A percentile compares a stretch with the other conserved stretches of the same genome.
Conservation (phyloP, 441 rosid genomes). For the Populus hybrid region DNA sequence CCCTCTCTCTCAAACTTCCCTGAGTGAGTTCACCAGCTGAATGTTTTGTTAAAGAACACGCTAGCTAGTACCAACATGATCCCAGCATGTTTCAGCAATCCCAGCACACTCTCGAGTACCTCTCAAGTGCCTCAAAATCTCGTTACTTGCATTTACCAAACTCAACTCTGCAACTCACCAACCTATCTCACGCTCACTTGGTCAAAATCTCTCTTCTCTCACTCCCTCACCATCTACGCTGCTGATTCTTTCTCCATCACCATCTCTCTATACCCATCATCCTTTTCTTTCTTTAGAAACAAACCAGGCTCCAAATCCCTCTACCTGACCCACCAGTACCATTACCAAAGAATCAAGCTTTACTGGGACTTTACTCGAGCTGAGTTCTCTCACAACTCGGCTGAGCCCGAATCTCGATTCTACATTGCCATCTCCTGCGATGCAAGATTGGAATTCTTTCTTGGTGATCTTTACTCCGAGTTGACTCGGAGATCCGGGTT, state of each 20-base stretch:
- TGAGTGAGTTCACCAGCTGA: neutral
- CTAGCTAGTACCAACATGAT: conserved; percentile 29
- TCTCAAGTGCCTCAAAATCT: conserved; percentile 45
- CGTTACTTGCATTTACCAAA: conserved; percentile 42
- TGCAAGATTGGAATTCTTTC: conserved; percentile 39
- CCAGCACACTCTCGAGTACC: conserved; percentile 32
- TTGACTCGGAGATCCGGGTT: conserved; percentile 33
- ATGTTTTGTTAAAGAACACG: neutral
- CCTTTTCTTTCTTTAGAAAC: conserved; percentile 46
- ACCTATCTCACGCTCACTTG: conserved; percentile 48
- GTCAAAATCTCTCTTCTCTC: conserved; percentile 46
- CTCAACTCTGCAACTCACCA: conserved; percentile 42
- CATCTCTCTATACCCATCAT: conserved; percentile 38
- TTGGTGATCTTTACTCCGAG: conserved; percentile 41
- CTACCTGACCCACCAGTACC: conserved; percentile 30
- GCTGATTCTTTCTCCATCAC: conserved; percentile 46
- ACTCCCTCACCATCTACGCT: conserved; percentile 43
- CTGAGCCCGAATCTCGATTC: conserved; percentile 47
- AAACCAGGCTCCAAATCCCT: conserved; percentile 52
- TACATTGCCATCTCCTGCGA: conserved; percentile 45
- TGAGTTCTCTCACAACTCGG: conserved; percentile 38
- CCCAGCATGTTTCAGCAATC: conserved; percentile 50
- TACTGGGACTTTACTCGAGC: conserved; percentile 54
- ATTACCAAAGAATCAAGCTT: conserved; percentile 45
- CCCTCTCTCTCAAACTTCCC: neutral